Evolutionary conservation across 163 green algal species (phyloP).

Genomic region (Prototheca wickerhamii): DNA sequence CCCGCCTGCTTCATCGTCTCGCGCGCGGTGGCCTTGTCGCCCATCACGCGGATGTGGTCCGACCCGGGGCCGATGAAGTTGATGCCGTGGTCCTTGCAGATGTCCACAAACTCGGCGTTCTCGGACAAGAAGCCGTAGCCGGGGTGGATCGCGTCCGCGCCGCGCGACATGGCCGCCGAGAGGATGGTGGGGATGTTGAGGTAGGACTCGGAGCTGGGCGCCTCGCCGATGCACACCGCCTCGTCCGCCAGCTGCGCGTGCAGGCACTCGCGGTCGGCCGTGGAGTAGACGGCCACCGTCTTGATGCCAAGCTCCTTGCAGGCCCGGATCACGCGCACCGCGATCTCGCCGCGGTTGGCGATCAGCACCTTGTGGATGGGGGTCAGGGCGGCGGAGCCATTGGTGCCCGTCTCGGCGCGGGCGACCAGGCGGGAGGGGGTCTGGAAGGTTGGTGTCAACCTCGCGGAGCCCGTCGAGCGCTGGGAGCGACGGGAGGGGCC

Average conservation of each 20-base stretch:
- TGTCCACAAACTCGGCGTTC: constrained; percentile 92
- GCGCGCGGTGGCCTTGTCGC: constrained; percentile 88
- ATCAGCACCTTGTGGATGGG: constrained; percentile 67
- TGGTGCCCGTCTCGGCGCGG: neutral
- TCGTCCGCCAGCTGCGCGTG: constrained; percentile 82
- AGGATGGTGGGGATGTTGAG: constrained; percentile 37
- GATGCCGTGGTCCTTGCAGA: constrained; percentile 88
- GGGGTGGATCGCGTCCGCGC: constrained; percentile 28
- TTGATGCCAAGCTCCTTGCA: constrained; percentile 88
- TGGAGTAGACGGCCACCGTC: constrained; percentile 87
- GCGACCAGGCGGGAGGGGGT: neutral
- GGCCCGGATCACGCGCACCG: constrained; percentile 81
- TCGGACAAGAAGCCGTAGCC: constrained; percentile 95
- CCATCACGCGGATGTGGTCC: constrained; percentile 86
- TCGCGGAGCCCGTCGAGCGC: too few relatives aligned
- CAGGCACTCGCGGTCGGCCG: constrained; percentile 75
- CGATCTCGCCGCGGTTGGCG: constrained; percentile 90
- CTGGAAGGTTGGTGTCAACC: neutral
- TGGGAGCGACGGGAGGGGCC: too few relatives aligned
- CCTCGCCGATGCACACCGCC: constrained; percentile 88
- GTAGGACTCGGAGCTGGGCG: constrained; percentile 81
- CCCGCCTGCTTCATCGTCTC: constrained; percentile 93
- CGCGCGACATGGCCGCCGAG: too few relatives aligned
- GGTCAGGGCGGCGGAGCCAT: neutral
- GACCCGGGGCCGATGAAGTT: constrained; percentile 92